A percentile compares a stretch with the other conserved stretches of the same genome.
These are phyloP conservation scores for Obba rivulosa DNA, from an alignment of 768 basidiomycete species.

Conservation along the genomic window DNA sequence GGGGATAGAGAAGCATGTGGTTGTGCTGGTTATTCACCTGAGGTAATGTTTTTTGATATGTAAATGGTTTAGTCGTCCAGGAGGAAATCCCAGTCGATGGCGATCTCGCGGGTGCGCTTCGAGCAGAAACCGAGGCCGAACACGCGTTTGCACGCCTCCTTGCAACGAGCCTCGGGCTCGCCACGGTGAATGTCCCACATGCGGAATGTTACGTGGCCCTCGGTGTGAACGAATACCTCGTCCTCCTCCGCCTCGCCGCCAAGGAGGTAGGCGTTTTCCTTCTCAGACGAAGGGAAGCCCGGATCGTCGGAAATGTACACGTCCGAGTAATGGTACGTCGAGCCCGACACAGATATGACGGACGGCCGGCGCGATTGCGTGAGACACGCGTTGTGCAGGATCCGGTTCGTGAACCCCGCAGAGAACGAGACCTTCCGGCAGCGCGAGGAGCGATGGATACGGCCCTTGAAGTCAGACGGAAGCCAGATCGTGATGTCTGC, in stretches of 20 bases:
- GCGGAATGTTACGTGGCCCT: conserved; percentile 57
- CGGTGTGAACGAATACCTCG: conserved; percentile 57
- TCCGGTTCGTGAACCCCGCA: conserved; percentile 68
- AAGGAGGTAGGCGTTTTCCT: conserved; percentile 10
- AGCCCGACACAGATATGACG: conserved; percentile 17
- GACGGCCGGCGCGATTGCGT: conserved; percentile 23
- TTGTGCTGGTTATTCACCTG: background rate
- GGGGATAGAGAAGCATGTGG: background rate
- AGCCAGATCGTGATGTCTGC: conserved; percentile 74
- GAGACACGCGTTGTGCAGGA: conserved; percentile 32
- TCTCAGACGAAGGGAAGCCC: conserved; percentile 3
- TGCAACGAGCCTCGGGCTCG: conserved; percentile 56
- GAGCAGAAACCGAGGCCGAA: conserved; percentile 45
- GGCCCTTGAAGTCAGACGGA: conserved; percentile 74
- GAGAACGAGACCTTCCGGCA: conserved; percentile 48
- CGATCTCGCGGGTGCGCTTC: conserved; percentile 45
- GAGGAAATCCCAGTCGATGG: conserved; percentile 76
- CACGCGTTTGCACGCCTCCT: conserved; percentile 56
- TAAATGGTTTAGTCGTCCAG: conserved; percentile 48
- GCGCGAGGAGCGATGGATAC: conserved; percentile 40
- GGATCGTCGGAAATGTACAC: conserved; percentile 18
- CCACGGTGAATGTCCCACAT: conserved; percentile 76
- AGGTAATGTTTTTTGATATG: background rate
- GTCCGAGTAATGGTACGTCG: conserved; percentile 15
- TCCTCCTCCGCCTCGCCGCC: conserved; percentile 39